Evolutionary conservation across 176 grass and related monocot genomes (phyloP), one percentile per base, ranked within the genome.

Genomic region (Avena eriantha): DNA sequence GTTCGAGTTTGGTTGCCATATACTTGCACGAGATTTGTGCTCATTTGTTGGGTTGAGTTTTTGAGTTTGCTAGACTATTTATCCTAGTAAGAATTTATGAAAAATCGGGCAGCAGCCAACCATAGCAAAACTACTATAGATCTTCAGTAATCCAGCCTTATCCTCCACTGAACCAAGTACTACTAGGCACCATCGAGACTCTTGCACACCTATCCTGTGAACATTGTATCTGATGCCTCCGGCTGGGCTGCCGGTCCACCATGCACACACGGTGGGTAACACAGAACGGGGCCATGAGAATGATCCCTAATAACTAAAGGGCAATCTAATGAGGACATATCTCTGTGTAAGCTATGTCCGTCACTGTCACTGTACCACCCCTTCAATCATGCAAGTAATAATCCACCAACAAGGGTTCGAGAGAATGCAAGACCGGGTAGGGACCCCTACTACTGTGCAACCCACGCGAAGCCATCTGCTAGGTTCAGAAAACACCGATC

Each of bases 361-460:
- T 80, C 80, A 84, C 74, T 47, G 45, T 47, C 45, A 47, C 10
- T 10, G 64, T 56, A 80, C 84, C 67, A 78, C 31, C 86, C 41
- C 78, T 63, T 50, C 26, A 63, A 35, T 67, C 64, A 67, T 87
- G 23, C 56, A 90, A 79, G 77, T 75, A 90, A 72, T 75, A 90
- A 72, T 80, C 55, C 89, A 80, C 85, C 35, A 84, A 90, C 75
- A 90, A 87, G 45, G 45, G 64, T 91, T 85, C 86, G 85, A 85
- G 71, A 85, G 36, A 18, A 43, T 71, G 78, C 76, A 85, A 78
- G 50, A 78, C 35, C 61, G 36, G 81, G 57, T 26, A 35, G 64
- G 89, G 56, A 23, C 33, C 26, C 7, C 60, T 80, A 49, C 60
- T 73, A 49, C 70, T 84, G 35, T 89, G 45, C 54, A 55, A 55